Conservation (phyloP, 805 yeast species). For the Priceomyces carsonii region DNA sequence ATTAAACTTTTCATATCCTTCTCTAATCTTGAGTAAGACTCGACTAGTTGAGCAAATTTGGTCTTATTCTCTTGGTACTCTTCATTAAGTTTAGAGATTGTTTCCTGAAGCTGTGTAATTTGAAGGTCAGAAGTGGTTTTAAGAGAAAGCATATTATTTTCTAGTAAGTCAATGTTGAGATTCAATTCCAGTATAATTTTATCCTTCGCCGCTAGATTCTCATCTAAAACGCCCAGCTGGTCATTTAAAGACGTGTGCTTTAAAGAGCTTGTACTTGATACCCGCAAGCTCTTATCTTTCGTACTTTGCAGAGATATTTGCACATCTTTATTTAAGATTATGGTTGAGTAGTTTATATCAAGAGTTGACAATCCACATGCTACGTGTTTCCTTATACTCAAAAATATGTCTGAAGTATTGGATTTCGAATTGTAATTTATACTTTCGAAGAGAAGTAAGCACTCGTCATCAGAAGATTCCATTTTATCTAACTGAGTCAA, state of each 20-base stretch:
- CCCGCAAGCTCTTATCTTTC: no score
- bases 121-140: conserved; percentile 27
- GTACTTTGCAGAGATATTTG: no score
- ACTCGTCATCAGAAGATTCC: no score
- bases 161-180: conserved; percentile 46
- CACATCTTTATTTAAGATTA: no score
- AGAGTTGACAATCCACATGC: no score
- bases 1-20: conserved; percentile 26
- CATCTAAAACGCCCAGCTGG: conserved; percentile 3
- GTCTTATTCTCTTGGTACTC: conserved; percentile 17
- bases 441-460: no score
- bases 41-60: conserved; percentile 17
- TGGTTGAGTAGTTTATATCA: no score
- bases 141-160: conserved; percentile 40
- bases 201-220: conserved; percentile 19
- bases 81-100: conserved; percentile 15
- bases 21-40: conserved; percentile 21
- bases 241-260: conserved; percentile 5
- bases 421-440: no score
- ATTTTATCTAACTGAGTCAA: no score
- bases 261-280: no score
- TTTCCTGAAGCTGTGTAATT: conserved; percentile 15
- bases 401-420: no score
- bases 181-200: conserved; percentile 41
- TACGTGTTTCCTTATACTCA: no score